Base-by-base conservation (phyloP, 2,329 filamentous ascomycete species). In the Fusarium armeniacum region DNA sequence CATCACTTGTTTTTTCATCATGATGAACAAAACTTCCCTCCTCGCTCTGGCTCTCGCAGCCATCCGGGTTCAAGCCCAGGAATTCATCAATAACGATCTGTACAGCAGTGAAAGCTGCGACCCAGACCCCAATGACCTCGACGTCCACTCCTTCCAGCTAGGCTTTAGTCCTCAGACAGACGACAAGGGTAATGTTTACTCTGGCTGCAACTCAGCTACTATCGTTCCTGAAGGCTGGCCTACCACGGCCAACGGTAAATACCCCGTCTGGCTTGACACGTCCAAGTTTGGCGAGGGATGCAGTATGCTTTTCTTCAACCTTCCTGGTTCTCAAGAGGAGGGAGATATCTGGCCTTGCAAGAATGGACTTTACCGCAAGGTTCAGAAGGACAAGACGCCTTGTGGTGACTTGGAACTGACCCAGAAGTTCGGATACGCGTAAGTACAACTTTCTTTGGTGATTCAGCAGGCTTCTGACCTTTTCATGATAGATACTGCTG, bases 291-390 rank as follows among this genome's bases (percentile, higher is more conserved):
- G 45, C 4, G 45, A 61, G 2, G 40, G 45, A 6, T 65, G 62
- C 32, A 53, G 46, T 20, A 55, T 65, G 50, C 62, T 65, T 32
- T 65, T 65, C 44, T 65, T 32, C 32, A 24, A 62, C 13, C 45
- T 65, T 2, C 44, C 62, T 4, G 62, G 62, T 3, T 50, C 57
- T 20, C 49, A 56, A 16, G 57, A 61, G 9, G 62, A 65, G 22
- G 45, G 46, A 6, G 15, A 38, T 4, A 30, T 24, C 16, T 61
- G 51, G 40, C 50, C 62, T n/a, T 58, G 54, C 28, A 36, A 35
- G 2, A 58, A 58, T 32, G 54, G 54, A 8, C 54, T 58, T 18
- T 58, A 58, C 36, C 54, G 54, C 10, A 24, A 28, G 46, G 5
- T 58, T 6, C 54, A 58, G 9, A 58, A 58, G 28, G 18, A 41